Evolutionary conservation across 257 asterid species (phyloP), one percentile per base, ranked within the genome.

Genomic region (Linderniella brevidens): DNA sequence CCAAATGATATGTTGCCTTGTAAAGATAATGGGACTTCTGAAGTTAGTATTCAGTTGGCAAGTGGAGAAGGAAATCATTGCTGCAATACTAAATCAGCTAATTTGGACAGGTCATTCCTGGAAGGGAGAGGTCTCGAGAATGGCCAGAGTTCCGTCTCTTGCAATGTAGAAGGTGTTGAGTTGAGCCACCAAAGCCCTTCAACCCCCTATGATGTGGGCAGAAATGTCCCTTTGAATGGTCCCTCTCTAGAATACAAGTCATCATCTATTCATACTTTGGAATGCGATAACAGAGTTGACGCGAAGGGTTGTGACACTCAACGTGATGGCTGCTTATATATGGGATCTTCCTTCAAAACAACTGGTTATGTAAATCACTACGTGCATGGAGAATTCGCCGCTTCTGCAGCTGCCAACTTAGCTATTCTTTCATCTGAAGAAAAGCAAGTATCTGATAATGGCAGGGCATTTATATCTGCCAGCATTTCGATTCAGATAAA

Each of bases 301-400:
- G 81, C 52, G 51, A 74, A 63, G 17, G 49, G 54, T 54, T 71
- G 67, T 36, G 63, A 51, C 56, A 35, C 11, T 50, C 47, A 51
- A 47, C 41, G 19, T 37, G 62, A 54, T 42, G 58, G 40, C 46
- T 59, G 57, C 57, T 44, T 53, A 29, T 79, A 60, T 80, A 60
- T 29, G 71, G 88, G 93, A 14, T 68, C 62, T 25, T 69, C 82
- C 53, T 80, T 80, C 65, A 80, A 69, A 46, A 44, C 55, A 49
- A 70, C 72, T 10, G 77, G 73, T 36, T 80, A 80, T 37, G 44
- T 74, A 18, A 80, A 80, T 62, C 48, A 63, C 59, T 80, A 76
- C 62, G 50, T 63, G 35, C 84, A 80, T 54, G 93, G 93, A 61
- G 81, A 77, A 37, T 74, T 80, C 63, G 81, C 84, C 57, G 87